Evolutionary conservation across 2,329 filamentous ascomycete genomes (phyloP).

Genomic region (Fusarium sterilihyphosum): DNA sequence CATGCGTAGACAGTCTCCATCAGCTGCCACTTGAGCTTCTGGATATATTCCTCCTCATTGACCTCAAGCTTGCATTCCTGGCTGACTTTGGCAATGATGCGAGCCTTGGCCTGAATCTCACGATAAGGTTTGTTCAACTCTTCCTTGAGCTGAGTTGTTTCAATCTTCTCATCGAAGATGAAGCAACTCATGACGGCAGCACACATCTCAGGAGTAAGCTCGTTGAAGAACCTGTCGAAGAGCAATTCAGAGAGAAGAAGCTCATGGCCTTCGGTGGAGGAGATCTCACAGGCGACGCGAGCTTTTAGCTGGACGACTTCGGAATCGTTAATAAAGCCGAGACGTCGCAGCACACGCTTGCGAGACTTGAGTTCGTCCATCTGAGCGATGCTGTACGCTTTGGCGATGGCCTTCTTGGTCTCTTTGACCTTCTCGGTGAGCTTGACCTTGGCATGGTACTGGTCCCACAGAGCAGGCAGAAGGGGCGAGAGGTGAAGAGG

Average conservation of each 20-base stretch:
- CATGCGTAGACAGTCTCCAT: constrained; percentile 97
- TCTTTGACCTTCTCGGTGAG: constrained; percentile 83
- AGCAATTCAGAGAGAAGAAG: constrained; percentile 91
- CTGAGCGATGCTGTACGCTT: constrained; percentile 88
- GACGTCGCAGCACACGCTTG: constrained; percentile 91
- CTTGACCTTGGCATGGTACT: constrained; percentile 84
- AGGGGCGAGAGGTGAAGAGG: constrained; percentile 91
- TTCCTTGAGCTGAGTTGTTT: constrained; percentile 80
- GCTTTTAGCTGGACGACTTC: constrained; percentile 98
- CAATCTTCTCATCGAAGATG: constrained; percentile 96
- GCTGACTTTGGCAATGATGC: constrained; percentile 90
- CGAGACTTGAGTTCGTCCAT: constrained; percentile 96
- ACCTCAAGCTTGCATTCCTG: constrained; percentile 92
- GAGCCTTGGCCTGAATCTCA: constrained; percentile 87
- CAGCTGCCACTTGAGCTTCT: constrained; percentile 90
- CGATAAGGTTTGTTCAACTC: constrained; percentile 86
- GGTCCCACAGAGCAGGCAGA: constrained; percentile 84
- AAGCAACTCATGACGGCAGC: constrained; percentile 91
- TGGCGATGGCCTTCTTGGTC: constrained; percentile 85
- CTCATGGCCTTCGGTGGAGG: constrained; percentile 89
- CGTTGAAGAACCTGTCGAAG: constrained; percentile 98
- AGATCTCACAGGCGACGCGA: constrained; percentile 97
- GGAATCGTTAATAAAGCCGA: constrained; percentile 94
- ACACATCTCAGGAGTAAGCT: constrained; percentile 86
- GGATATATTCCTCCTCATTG: constrained; percentile 94